Base-by-base conservation (phyloP, 1,284 basidiomycete species). In the Tremellales sp. region DNA sequence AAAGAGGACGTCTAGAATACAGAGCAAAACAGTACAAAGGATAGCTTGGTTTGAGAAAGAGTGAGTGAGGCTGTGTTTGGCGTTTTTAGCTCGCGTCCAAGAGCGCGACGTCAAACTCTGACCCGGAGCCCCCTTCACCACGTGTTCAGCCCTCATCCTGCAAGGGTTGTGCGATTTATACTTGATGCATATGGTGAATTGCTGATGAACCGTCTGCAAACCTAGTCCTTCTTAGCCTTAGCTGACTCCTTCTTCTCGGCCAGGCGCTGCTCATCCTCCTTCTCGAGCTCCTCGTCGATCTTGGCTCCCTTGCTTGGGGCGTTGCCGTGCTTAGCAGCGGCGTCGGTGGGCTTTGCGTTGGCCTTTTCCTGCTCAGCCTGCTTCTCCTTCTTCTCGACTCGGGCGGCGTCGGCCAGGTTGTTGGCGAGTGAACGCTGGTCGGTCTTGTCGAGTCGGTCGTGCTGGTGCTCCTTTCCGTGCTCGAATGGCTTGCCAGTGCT, bases 261-360 rank as follows among this genome's bases (percentile, higher is more conserved):
- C 44, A 62, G n/a, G n/a, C n/a, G n/a, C n/a, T n/a, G n/a, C n/a
- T n/a, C n/a, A n/a, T 68, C 66, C 25, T 68, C 66, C 15, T 64
- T 53, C 13, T 60, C 22, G 31, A 68, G 47, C 54, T 64, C 44
- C 53, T 62, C 54, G 53, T 68, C 66, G 48, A 57, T 62, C 50
- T 62, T 60, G 33, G 66, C 66, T 15, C 66, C 66, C 24, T 53
- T 37, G 12, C 49, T 54, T 2, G 66, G 66, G 52, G 64, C 62
- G 52, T 68, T 68, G 12, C 65, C 65, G 53, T 68, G 65, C 15
- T 52, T 51, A n/a, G 27, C 27, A 12, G 66, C 66, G n/a, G 56
- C 25, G 31, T 47, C 54, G 10, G 66, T 68, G n/a, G 66, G 66
- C 54, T 68, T 57, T 29, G 52, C 45, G 23, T 52, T 37, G 10